A percentile compares a stretch with the other conserved stretches of the same genome.
phyloP scores from a whole-genome alignment of 2,329 filamentous ascomycete genomes.

The Gaeumannomyces tritici region DNA sequence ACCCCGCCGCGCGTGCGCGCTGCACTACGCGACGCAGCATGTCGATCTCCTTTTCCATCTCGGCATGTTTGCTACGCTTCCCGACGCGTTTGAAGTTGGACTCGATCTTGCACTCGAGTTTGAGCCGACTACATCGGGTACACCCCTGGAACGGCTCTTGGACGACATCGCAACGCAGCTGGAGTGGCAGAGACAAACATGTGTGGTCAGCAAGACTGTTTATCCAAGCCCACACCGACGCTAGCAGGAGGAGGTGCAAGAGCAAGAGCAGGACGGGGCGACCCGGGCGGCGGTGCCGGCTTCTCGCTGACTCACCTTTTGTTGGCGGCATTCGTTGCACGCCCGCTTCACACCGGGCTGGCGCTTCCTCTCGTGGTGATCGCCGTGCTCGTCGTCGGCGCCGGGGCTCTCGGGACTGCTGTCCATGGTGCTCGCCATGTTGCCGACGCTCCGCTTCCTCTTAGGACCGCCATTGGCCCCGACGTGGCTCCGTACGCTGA shows the following conservation, averaged over 20 bases:
- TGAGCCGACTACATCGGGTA: constrained; percentile 68
- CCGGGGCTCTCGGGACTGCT: constrained; percentile 52
- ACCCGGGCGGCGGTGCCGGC: no score
- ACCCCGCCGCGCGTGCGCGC: constrained; percentile 51
- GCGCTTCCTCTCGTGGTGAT: constrained; percentile 49
- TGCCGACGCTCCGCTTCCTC: constrained; percentile 47
- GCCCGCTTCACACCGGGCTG: constrained; percentile 67
- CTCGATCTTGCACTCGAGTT: constrained; percentile 77
- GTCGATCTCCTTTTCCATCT: constrained; percentile 79
- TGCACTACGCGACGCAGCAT: constrained; percentile 52
- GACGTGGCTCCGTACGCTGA: constrained; percentile 37
- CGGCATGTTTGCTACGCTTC: constrained; percentile 73
- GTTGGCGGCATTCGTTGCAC: constrained; percentile 77
- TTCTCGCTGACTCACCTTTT: constrained; percentile 55
- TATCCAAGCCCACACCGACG: background rate
- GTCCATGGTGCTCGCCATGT: constrained; percentile 36
- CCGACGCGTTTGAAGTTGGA: constrained; percentile 77
- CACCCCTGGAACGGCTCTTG: constrained; percentile 73
- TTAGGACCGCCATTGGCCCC: constrained; percentile 38
- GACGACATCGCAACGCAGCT: constrained; percentile 77
- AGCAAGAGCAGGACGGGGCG: no score
- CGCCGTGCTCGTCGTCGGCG: constrained; percentile 46
- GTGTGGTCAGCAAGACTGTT: constrained; percentile 1
- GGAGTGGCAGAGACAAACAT: constrained; percentile 8
- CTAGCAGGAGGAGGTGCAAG: background rate